Evolutionary conservation across 1,284 basidiomycete species (phyloP), one percentile per base, ranked within the genome.

Genomic region (Apiotrichum porosum): DNA sequence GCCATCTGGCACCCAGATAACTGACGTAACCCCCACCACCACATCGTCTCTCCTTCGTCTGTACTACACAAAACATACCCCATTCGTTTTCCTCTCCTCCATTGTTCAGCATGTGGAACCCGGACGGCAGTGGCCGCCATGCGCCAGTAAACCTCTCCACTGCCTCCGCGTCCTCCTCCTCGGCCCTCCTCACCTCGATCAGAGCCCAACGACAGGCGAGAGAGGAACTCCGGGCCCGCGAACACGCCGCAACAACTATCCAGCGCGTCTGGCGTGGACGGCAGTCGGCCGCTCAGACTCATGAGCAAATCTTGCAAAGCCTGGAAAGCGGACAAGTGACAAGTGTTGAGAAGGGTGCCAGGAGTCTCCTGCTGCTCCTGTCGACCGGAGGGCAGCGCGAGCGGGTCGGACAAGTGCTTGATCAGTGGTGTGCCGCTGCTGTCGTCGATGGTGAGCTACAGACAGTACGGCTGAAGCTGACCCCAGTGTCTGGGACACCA

Each of bases 211-310:
- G 71, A 15, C 52, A 52, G 18, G 60, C 59, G 2, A 44, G 72
- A 24, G 71, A 73, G 52, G 47, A 60, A 14, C 42, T 51, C 17
- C 51, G 67, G 6, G 48, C 42, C n/a, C 54, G 65, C 30, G 63
- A 68, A 19, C 37, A 47, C 9, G 60, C 66, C 1, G 68, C 67
- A 0, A 31, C 56, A 6, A 37, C 44, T 0, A 62, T 74, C 6
- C 72, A 74, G 52, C 51, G 61, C n/a, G 48, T 65, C 15, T 74
- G 69, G 70, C 49, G 71, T 35, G 70, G 69, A 0, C 52, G 62
- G 9, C 42, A 41, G 21, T 41, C 40, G 14, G 57, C 54, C 1
- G 31, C 21, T 9, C 5, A 9, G 6, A 36, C 19, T 1, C 31
- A 33, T 9, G 45, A 41, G 9, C 18, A 43, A 21, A 22, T 38